Base-by-base conservation (phyloP, 129 eudicot genomes). In the Apium graveolens region DNA sequence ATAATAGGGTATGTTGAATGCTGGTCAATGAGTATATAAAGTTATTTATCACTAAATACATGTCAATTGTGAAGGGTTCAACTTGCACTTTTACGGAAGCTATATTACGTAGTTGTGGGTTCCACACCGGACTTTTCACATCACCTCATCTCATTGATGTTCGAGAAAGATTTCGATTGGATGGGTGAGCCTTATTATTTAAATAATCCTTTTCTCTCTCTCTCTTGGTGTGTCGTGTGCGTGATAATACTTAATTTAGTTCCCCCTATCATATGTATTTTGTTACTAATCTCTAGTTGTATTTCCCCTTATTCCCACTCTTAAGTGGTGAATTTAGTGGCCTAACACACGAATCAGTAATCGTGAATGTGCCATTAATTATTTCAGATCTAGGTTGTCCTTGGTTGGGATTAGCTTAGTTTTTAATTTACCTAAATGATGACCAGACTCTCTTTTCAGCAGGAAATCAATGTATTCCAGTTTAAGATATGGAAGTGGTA, bases 71-170 rank as follows among this genome's bases (percentile, higher is more conserved):
- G 82, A 80, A 93, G 97, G 98, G 98, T 66, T 95, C 98, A 80
- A 95, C 98, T 73, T 95, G 98, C 82, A 82, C 89, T 24, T 91
- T 95, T 77, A 79, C 92, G 14, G 98, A 95, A 81, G 84, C 97
- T 62, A 91, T 95, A 82, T 83, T 95, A 79, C 94, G 92, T 71
- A 88, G 86, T 76, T 95, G 90, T 87, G 98, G 98, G 79, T 95
- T 95, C 84, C 91, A 43, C 82, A 95, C 97, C 39, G 97, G 97
- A 6, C 92, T 95, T 57, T 95, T 95, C 84, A 95, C 98, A 42
- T 95, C 98, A 70, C 98, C 98, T 55, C 97, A 95, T 82, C 98
- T 95, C 83, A 91, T 95, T 88, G 98, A 95, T 79, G 92, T 95
- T 81, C 86, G 93, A 80, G 97, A 95, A 90, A 88, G 98, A 86